These are phyloP conservation scores for Ambrosia hybrid DNA, from an alignment of 140 eudicot genomes.

Conservation along the genomic window DNA sequence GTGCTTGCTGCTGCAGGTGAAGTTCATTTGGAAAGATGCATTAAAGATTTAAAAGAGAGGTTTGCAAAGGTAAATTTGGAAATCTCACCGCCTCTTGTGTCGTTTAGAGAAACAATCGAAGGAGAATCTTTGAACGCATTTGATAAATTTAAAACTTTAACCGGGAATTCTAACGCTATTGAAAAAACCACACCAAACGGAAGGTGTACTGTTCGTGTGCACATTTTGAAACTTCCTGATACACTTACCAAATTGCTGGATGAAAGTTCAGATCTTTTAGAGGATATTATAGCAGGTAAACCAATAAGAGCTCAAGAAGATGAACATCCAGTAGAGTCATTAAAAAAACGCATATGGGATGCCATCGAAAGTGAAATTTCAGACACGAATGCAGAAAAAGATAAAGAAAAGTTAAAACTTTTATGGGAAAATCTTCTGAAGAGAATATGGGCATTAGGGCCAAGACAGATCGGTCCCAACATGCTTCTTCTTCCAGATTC, in stretches of 20 bases:
- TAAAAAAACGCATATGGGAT: conserved; percentile 69
- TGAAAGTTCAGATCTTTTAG: conserved; percentile 70
- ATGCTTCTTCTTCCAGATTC: conserved; percentile 71
- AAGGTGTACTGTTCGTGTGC: conserved; percentile 82
- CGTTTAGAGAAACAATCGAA: conserved; percentile 89
- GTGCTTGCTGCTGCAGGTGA: conserved; percentile 99
- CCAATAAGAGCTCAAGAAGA: conserved; percentile 53
- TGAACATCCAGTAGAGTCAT: conserved; percentile 58
- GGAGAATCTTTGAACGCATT: conserved; percentile 51
- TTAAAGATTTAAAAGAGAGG: conserved; percentile 84
- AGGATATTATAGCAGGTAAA: conserved; percentile 79
- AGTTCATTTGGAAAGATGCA: conserved; percentile 92
- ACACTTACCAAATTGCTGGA: conserved; percentile 79
- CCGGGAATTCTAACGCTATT: conserved; percentile 49
- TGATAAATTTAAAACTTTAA: conserved; percentile 57
- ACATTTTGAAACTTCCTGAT: conserved; percentile 79
- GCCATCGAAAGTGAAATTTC: conserved; percentile 65
- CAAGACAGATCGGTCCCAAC: conserved; percentile 90
- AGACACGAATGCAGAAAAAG: conserved; percentile 44
- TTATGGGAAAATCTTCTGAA: conserved; percentile 59
- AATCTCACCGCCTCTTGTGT: conserved; percentile 94
- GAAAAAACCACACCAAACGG: conserved; percentile 87
- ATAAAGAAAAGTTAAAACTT: conserved; percentile 52
- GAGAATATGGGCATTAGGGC: conserved; percentile 94
- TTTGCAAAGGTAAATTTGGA: conserved; percentile 89